Evolutionary conservation across 1,139 yeast species (phyloP), one percentile per base, ranked within the genome.

Genomic region (Tardiomyces digboiensis): DNA sequence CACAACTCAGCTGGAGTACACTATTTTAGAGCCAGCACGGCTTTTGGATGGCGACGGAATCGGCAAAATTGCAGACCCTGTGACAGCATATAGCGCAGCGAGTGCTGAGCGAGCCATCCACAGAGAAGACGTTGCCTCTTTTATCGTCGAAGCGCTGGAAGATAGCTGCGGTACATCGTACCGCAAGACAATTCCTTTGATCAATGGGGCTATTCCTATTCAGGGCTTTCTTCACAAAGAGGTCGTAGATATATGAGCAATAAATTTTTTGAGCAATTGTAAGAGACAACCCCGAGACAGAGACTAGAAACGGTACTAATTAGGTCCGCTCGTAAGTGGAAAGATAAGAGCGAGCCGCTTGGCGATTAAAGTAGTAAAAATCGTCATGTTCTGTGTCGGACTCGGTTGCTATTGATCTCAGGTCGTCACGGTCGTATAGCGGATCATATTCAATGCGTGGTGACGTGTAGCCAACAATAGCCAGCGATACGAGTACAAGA

Each of bases 11-110:
- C 64, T 74, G 52, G 70, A 72, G 47, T 75, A 61, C 59, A 75
- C 80, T 2, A 74, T 76, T 46, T 56, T 75, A 46, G 72, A 68
- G 46, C 80, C 80, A 2, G 71, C 74, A 1, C 2, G 36, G 2
- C 62, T 75, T 50, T 50, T 61, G 7, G 75, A 74, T 45, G 68
- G 59, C 0, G 56, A 49, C 2, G 65, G 65, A 1, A 65, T 69
- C 2, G 78, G 77, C 1, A 49, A 40, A 42, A 49, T 40, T 37
- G 41, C 42, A 14, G 40, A 38, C 8, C 42, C 42, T 2, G 21
- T 36, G 4, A 41, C 42, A 2, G 48, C 45, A 44, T 44, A 23
- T 20, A 42, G 39, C 29, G 39, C 42, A 10, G 39, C 40, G 18
- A 12, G 14, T 10, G 21, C 23, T 2, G 22, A 38, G 26, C 39